phyloP scores from a whole-genome alignment of 805 yeast genomes.

The Grigorovia jiainica region DNA sequence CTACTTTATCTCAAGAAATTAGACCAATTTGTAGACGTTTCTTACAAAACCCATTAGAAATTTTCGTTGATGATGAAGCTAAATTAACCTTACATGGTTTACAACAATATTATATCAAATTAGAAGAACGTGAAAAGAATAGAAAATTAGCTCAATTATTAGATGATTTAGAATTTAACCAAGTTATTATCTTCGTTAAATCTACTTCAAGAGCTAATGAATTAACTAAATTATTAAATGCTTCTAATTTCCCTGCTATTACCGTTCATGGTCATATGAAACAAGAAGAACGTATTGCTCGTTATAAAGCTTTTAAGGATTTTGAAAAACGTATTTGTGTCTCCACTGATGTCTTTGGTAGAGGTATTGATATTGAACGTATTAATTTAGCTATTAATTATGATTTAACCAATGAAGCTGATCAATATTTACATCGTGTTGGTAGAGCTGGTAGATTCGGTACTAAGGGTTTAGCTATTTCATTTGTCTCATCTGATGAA shows the following conservation, averaged over 20 bases:
- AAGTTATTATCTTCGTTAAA: slow-evolving; percentile 92
- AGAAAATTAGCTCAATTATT: slow-evolving; percentile 83
- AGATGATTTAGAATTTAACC: slow-evolving; percentile 93
- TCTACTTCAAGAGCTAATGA: slow-evolving; percentile 88
- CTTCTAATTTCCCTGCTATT: slow-evolving; percentile 92
- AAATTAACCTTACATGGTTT: slow-evolving; percentile 95
- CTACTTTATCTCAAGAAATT: slow-evolving; percentile 87
- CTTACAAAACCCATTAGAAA: slow-evolving; percentile 96
- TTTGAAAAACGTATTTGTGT: slow-evolving; percentile 98
- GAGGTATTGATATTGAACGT: slow-evolving; percentile 99
- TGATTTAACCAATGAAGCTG: slow-evolving; percentile 93
- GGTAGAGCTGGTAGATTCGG: slow-evolving; percentile 99
- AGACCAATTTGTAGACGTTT: slow-evolving; percentile 96
- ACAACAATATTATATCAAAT: slow-evolving; percentile 90
- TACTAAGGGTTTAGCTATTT: slow-evolving; percentile 94
- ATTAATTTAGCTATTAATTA: slow-evolving; percentile 96
- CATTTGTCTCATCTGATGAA: slow-evolving; percentile 75
- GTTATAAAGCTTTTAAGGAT: slow-evolving; percentile 93
- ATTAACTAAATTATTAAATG: slow-evolving; percentile 78
- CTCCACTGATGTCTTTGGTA: slow-evolving; percentile 95
- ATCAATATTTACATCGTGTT: slow-evolving; percentile 96
- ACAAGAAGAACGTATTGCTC: slow-evolving; percentile 95
- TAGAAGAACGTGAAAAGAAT: slow-evolving; percentile 87
- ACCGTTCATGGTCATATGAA: slow-evolving; percentile 93
- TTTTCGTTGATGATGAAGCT: slow-evolving; percentile 95